These are phyloP conservation scores for Prunus mongolica DNA, from an alignment of 306 rosid genomes.

Conservation along the genomic window DNA sequence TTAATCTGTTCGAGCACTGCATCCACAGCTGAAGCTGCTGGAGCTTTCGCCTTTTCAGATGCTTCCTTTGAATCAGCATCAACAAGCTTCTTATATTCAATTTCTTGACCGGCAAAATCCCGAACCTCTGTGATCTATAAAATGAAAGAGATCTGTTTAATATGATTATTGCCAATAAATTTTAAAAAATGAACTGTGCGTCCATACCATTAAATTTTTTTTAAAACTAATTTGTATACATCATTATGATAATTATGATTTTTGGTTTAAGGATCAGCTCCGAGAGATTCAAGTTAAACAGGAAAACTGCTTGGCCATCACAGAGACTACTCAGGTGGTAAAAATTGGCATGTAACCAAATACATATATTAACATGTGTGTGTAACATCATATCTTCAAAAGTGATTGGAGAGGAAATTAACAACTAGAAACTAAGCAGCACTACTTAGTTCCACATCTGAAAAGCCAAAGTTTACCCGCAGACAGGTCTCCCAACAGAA, in stretches of 20 bases:
- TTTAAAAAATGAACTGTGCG: background rate
- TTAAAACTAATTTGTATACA: background rate
- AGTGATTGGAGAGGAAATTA: background rate
- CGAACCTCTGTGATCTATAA: slow-evolving; percentile 81
- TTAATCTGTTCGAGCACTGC: slow-evolving; percentile 79
- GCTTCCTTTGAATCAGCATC: slow-evolving; percentile 94
- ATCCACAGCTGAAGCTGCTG: slow-evolving; percentile 84
- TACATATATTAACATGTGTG: background rate
- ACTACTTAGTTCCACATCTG: background rate
- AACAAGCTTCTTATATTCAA: slow-evolving; percentile 74
- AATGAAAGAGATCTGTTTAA: slow-evolving; percentile 19
- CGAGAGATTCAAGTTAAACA: background rate
- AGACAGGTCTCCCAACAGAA: background rate
- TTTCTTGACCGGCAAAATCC: slow-evolving; percentile 93
- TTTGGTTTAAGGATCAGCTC: background rate
- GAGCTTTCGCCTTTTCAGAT: slow-evolving; percentile 56
- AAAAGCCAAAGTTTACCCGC: background rate
- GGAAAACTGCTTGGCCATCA: background rate
- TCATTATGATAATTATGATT: background rate
- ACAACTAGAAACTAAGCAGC: background rate
- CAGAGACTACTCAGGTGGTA: background rate
- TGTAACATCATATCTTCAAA: background rate
- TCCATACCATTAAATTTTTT: background rate
- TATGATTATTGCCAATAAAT: slow-evolving; percentile 5
- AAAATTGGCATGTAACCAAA: background rate